Evolutionary conservation across 768 basidiomycete species (phyloP), one percentile per base, ranked within the genome.

Genomic region (Phanerochaete carnosa): DNA sequence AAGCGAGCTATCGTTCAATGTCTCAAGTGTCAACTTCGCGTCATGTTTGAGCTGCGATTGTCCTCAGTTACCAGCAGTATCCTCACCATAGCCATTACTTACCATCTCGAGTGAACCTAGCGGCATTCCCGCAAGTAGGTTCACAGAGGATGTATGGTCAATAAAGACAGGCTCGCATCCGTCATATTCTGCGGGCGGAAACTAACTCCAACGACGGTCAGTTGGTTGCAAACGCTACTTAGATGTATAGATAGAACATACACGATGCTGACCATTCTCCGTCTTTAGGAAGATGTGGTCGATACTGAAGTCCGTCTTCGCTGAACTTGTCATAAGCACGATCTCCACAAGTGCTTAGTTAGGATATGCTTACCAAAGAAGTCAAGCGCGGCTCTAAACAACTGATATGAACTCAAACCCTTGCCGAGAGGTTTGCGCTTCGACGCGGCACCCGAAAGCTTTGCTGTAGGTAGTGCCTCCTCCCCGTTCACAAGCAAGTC

Each of bases 371-470:
- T 68, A 94, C 94, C 83, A 25, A 98, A 70, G 68, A 95, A 88
- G 70, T 95, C 92, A 65, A 96, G 74, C 0, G 85, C 88, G 33
- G 90, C 93, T 65, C 89, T 84, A 72, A 98, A 89, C 29, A 96
- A 78, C 69, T 95, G 94, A 74, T 96, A 97, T 23, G 92, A 91
- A 62, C 92, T 95, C 65, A 98, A 70, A 1, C 94, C 91, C 58
- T 81, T 84, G 5, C 93, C 95, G 2, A 95, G 69, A 0, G 86
- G 81, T 67, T 79, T 85, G 57, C 85, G 77, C 55, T 76, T 78
- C 28, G 65, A 37, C 11, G 51, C 57, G 2, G 57, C 45, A 29
- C 63, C 66, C 1, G 61, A 58, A 63, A 75, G 69, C 35, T 28
- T 23, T 15, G 16, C 23, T 39, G 66, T 60, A 54, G 71, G 56